phyloP scores from a whole-genome alignment of 768 basidiomycete species.

The Phallus indusiatus region DNA sequence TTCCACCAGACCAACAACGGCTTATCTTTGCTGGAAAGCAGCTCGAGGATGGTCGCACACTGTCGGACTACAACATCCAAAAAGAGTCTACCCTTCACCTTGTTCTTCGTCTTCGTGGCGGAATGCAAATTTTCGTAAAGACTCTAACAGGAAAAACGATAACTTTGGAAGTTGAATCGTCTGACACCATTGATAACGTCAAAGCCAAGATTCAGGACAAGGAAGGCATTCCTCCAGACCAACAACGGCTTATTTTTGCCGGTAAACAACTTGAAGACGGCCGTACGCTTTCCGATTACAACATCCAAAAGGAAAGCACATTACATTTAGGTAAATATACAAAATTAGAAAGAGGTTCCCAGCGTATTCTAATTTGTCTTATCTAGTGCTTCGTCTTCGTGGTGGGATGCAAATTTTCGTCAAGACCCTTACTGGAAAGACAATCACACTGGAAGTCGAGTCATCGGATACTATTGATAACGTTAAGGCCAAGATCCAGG shows the following conservation, averaged over 20 bases:
- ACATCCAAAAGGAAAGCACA: conserved; percentile 77
- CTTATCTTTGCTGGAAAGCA: conserved; percentile 79
- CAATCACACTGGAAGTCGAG: conserved; percentile 28
- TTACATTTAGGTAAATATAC: conserved; percentile 39
- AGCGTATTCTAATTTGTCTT: neutral
- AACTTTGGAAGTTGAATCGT: conserved; percentile 36
- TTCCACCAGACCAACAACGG: conserved; percentile 70
- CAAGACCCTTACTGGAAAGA: conserved; percentile 68
- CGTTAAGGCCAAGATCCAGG: conserved; percentile 87
- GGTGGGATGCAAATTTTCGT: conserved; percentile 67
- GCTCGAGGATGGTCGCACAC: conserved; percentile 67
- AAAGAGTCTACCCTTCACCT: conserved; percentile 66
- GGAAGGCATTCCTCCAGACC: conserved; percentile 58
- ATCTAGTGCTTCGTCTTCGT: conserved; percentile 61
- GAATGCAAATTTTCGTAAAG: conserved; percentile 80
- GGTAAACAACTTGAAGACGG: conserved; percentile 73
- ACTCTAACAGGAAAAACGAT: conserved; percentile 85
- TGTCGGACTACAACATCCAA: conserved; percentile 72
- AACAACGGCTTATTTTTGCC: conserved; percentile 87
- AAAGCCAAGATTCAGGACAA: conserved; percentile 31
- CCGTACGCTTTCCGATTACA: conserved; percentile 39
- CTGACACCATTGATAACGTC: conserved; percentile 37
- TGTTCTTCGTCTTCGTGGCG: conserved; percentile 45
- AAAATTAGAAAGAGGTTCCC: conserved; percentile 4
- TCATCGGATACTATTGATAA: conserved; percentile 57